A percentile compares a stretch with the other conserved stretches of the same genome.
phyloP scores from a whole-genome alignment of 441 rosid species.

The Populus hybrid region DNA sequence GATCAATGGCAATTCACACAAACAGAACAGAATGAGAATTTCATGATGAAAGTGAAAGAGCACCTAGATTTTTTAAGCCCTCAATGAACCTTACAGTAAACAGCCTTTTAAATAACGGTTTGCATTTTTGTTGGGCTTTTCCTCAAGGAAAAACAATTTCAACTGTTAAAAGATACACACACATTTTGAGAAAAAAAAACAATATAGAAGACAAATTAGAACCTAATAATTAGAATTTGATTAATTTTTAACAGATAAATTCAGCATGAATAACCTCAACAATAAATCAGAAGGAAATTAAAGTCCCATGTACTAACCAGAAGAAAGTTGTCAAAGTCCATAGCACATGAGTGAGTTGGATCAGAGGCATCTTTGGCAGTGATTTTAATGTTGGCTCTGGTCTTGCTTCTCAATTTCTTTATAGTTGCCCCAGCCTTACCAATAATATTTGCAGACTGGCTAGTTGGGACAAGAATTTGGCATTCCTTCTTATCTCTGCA shows the following conservation, averaged over 20 bases:
- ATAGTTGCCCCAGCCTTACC: constrained; percentile 85
- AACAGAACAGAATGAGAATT: background rate
- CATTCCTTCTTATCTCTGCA: constrained; percentile 68
- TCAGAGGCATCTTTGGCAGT: constrained; percentile 72
- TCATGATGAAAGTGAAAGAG: background rate
- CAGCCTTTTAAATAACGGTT: background rate
- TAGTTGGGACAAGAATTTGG: constrained; percentile 77
- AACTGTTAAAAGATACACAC: background rate
- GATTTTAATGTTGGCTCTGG: constrained; percentile 62
- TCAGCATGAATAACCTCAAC: background rate
- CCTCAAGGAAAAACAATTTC: background rate
- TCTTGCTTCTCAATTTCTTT: constrained; percentile 76
- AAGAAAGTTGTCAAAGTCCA: constrained; percentile 90
- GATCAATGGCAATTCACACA: background rate
- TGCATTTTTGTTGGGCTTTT: background rate
- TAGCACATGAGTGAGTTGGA: constrained; percentile 86
- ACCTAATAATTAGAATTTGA: background rate
- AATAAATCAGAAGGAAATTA: background rate
- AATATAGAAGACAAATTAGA: background rate
- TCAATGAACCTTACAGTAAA: background rate
- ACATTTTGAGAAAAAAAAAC: background rate
- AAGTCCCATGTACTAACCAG: constrained; percentile 43
- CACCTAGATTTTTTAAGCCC: background rate
- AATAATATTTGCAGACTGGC: constrained; percentile 90
- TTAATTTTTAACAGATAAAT: background rate